Conservation (phyloP, 441 rosid genomes). For the Geranium incanum region DNA sequence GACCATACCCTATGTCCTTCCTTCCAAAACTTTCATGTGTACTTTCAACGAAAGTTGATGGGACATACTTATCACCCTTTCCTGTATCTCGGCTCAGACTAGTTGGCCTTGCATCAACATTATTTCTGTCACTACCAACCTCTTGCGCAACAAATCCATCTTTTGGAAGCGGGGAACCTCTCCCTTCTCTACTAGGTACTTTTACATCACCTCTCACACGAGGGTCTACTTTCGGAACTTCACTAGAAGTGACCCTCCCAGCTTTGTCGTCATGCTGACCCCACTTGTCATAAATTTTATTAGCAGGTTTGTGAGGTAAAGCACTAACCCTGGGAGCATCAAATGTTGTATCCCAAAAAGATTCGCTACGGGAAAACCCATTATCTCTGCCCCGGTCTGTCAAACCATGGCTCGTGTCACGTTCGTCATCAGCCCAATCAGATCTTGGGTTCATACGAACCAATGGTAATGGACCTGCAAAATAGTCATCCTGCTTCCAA, state of each 20-base stretch:
- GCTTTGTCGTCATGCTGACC: constrained; percentile 57
- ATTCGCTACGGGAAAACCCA: constrained; percentile 52
- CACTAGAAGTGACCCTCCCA: constrained; percentile 50
- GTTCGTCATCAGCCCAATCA: constrained; percentile 99
- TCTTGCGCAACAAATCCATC: constrained; percentile 36
- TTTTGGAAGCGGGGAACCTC: constrained; percentile 43
- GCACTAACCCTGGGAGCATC: constrained; percentile 57
- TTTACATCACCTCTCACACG: constrained; percentile 38
- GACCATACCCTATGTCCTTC: constrained; percentile 51
- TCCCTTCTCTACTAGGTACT: constrained; percentile 49
- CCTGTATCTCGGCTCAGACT: constrained; percentile 41
- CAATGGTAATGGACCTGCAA: constrained; percentile 64
- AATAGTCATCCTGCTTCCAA: constrained; percentile 50
- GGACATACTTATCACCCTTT: constrained; percentile 41
- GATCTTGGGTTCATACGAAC: constrained; percentile 77
- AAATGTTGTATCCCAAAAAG: constrained; percentile 66
- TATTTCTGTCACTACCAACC: constrained; percentile 37
- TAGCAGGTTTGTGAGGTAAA: constrained; percentile 54
- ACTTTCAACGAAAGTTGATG: constrained; percentile 40
- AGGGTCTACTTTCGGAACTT: constrained; percentile 41
- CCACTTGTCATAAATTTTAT: constrained; percentile 44
- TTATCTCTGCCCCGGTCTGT: constrained; percentile 51
- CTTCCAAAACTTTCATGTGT: constrained; percentile 43
- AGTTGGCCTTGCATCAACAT: constrained; percentile 34
- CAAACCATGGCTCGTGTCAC: constrained; percentile 74